Conservation (phyloP, 1,139 yeast species). For the Nakaseomyces bracarensis region DNA sequence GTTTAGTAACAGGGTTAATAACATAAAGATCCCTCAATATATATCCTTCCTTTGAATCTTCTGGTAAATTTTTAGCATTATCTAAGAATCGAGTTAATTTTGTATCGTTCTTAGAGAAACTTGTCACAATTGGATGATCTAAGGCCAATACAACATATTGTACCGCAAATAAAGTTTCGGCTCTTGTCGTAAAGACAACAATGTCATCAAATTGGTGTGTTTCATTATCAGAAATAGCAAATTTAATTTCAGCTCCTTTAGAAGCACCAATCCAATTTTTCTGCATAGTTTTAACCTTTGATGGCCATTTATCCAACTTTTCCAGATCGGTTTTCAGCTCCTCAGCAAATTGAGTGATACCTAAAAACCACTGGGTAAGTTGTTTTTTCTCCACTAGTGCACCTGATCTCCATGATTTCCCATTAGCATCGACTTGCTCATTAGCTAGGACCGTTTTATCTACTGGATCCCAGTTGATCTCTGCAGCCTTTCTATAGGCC, state of each 20-base stretch:
- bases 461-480: conserved; percentile 95
- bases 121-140: conserved; percentile 53
- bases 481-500: conserved; percentile 79
- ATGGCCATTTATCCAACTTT: conserved; percentile 68
- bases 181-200: conserved; percentile 73
- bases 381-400: conserved; percentile 78
- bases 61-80: conserved; percentile 33
- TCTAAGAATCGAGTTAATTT: conserved; percentile 43
- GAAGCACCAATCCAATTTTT: conserved; percentile 89
- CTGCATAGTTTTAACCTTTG: conserved; percentile 83
- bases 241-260: conserved; percentile 62
- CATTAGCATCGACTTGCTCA: conserved; percentile 89
- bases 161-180: conserved; percentile 77
- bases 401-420: conserved; percentile 94
- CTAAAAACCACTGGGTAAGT: conserved; percentile 87
- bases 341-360: conserved; percentile 73
- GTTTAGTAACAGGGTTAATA: conserved; percentile 49
- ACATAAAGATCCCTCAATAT: conserved; percentile 41
- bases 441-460: conserved; percentile 92
- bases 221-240: conserved; percentile 28
- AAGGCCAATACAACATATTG: conserved; percentile 74
- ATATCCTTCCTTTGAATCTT: conserved; percentile 60
- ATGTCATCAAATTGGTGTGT: conserved; percentile 27
- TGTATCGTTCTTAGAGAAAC: conserved; percentile 34
- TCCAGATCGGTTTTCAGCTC: conserved; percentile 57